These are phyloP conservation scores for Annulohypoxylon moriforme DNA, from an alignment of 495 filamentous ascomycete species.

Conservation along the genomic window DNA sequence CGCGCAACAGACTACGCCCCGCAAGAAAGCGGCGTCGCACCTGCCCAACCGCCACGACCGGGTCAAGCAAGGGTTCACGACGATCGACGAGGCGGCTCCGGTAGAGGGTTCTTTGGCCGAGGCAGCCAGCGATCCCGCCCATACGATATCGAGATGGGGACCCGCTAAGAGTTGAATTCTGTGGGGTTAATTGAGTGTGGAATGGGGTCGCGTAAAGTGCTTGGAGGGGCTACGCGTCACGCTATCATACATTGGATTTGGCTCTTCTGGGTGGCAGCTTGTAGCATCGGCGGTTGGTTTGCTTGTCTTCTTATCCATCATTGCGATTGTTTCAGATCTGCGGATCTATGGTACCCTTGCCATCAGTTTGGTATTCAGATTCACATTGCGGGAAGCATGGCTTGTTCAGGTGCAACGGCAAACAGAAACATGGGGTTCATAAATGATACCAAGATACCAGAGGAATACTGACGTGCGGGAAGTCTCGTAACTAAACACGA, in stretches of 20 bases:
- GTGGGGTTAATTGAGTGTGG: conserved; percentile 18
- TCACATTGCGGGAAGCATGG: not conserved
- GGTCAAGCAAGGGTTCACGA: conserved; percentile 37
- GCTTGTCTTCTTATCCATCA: conserved; percentile 1
- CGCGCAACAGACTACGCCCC: conserved; percentile 28
- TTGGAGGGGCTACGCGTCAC: conserved; percentile 32
- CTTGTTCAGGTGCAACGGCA: conserved; percentile 17
- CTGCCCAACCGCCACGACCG: conserved; percentile 34
- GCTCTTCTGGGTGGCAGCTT: not conserved
- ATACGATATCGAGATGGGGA: conserved; percentile 50
- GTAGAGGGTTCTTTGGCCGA: conserved; percentile 52
- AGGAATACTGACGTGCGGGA: conserved; percentile 10
- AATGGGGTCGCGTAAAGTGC: conserved; percentile 25
- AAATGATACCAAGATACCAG: conserved; percentile 30
- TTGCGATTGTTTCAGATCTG: not conserved
- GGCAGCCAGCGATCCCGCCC: conserved; percentile 51
- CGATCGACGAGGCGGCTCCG: conserved; percentile 28
- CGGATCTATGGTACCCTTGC: not conserved
- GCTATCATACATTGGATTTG: conserved; percentile 7
- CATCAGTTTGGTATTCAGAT: not conserved
- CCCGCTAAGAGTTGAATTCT: conserved; percentile 18
- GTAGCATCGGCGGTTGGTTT: conserved; percentile 4
- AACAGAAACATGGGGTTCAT: conserved; percentile 13
- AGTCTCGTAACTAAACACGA: conserved; percentile 7
- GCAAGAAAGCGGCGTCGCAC: conserved; percentile 39